These are phyloP conservation scores for Solanum okadae DNA, from an alignment of 257 asterid species.

Conservation along the genomic window DNA sequence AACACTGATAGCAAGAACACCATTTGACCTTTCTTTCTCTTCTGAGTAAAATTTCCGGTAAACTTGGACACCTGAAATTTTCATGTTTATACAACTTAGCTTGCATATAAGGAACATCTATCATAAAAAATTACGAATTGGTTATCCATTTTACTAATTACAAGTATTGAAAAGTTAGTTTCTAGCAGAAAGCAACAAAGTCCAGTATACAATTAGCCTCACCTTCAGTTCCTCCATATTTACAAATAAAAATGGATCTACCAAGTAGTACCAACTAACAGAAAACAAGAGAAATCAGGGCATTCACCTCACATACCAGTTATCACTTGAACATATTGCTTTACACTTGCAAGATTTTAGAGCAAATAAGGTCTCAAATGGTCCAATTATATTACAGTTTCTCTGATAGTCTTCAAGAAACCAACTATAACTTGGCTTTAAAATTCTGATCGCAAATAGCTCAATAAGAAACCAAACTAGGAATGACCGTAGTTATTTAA, in stretches of 20 bases:
- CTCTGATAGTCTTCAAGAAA: background rate
- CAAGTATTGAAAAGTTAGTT: background rate
- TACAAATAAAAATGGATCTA: background rate
- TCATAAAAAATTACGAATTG: background rate
- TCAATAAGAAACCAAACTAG: background rate
- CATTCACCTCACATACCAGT: background rate
- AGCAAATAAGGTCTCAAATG: background rate
- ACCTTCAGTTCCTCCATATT: background rate
- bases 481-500: background rate
- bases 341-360: background rate
- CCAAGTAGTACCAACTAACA: background rate
- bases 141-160: background rate
- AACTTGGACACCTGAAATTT: conserved; percentile 58
- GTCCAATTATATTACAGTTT: background rate
- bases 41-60: conserved; percentile 73
- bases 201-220: background rate
- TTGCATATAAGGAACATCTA: background rate
- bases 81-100: background rate
- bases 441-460: background rate
- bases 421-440: background rate
- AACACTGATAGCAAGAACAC: conserved; percentile 65
- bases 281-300: background rate
- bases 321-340: background rate
- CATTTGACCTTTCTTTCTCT: conserved; percentile 69
- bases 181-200: background rate